Conservation (phyloP, 495 filamentous ascomycete genomes). For the Pseudoneurospora amorphoporcata region DNA sequence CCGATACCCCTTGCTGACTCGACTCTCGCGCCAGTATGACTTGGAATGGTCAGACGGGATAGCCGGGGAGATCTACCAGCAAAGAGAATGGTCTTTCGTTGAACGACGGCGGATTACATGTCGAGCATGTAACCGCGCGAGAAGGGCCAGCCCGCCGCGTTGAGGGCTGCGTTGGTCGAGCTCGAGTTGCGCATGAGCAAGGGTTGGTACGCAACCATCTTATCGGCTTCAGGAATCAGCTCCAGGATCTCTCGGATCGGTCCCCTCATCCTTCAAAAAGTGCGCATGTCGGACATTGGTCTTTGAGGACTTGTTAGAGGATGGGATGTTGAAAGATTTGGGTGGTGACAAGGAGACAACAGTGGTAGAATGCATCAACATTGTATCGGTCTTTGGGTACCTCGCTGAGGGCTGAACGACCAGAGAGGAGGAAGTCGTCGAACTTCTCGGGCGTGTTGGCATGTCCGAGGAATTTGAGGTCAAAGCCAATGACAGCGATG, state of each 20-base stretch:
- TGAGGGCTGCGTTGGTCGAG: constrained; percentile 14
- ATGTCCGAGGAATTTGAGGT: constrained; percentile 27
- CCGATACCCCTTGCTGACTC: constrained; percentile 29
- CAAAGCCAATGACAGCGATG: constrained; percentile 29
- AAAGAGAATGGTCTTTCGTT: not conserved
- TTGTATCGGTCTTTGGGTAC: constrained; percentile 22
- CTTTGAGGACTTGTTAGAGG: not conserved
- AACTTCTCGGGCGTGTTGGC: constrained; percentile 11
- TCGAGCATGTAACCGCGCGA: constrained; percentile 27
- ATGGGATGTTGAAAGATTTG: not conserved
- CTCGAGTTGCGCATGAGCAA: constrained; percentile 11
- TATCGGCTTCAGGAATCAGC: no score
- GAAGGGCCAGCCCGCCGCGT: constrained; percentile 19
- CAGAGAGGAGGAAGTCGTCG: not conserved
- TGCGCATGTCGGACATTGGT: constrained; percentile 15
- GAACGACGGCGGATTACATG: constrained; percentile 14
- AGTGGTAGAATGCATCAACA: constrained; percentile 23
- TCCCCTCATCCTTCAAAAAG: constrained; percentile 32
- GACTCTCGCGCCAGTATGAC: constrained; percentile 36
- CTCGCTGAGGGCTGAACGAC: constrained; percentile 25
- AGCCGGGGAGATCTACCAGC: constrained; percentile 22
- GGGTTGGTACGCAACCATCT: constrained; percentile 4
- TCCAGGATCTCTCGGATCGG: constrained; percentile 3
- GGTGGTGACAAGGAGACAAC: not conserved
- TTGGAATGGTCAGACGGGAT: constrained; percentile 29